Conservation (phyloP, 1,284 basidiomycete genomes). For the Athelia psychrophila region DNA sequence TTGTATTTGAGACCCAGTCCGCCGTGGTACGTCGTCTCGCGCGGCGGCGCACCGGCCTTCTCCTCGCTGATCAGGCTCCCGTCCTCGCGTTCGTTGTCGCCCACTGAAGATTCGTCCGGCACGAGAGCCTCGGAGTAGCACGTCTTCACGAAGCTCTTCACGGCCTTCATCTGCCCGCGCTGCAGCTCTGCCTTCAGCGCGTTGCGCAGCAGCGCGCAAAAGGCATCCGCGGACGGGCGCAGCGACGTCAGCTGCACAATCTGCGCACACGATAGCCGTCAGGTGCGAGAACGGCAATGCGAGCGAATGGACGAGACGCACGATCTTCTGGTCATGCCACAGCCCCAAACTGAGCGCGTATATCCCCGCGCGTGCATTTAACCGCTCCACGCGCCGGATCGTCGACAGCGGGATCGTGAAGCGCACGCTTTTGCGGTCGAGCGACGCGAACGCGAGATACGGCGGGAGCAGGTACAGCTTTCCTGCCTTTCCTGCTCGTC, state of each 20-base stretch:
- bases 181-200: conserved; percentile 87
- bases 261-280: no score
- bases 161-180: conserved; percentile 88
- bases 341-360: conserved; percentile 93
- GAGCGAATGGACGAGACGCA: conserved; percentile 48
- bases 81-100: conserved; percentile 64
- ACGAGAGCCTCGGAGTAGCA: conserved; percentile 95
- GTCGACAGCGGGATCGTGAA: conserved; percentile 93
- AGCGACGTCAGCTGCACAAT: conserved; percentile 95
- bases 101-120: conserved; percentile 47
- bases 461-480: conserved; percentile 88
- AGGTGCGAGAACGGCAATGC: no score
- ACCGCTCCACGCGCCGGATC: conserved; percentile 91
- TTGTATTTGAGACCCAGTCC: conserved; percentile 88
- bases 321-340: conserved; percentile 96
- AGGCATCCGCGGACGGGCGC: conserved; percentile 93
- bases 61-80: conserved; percentile 57
- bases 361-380: conserved; percentile 89
- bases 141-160: conserved; percentile 89
- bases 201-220: conserved; percentile 88
- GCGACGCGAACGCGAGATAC: conserved; percentile 88
- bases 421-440: conserved; percentile 90
- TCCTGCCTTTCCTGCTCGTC: conserved; percentile 62
- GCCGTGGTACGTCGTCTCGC: conserved; percentile 71
- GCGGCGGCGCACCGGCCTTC: conserved; percentile 42